These are phyloP conservation scores for Boletus pseudo-olivaceus DNA, from an alignment of 768 basidiomycete species.

Conservation along the genomic window DNA sequence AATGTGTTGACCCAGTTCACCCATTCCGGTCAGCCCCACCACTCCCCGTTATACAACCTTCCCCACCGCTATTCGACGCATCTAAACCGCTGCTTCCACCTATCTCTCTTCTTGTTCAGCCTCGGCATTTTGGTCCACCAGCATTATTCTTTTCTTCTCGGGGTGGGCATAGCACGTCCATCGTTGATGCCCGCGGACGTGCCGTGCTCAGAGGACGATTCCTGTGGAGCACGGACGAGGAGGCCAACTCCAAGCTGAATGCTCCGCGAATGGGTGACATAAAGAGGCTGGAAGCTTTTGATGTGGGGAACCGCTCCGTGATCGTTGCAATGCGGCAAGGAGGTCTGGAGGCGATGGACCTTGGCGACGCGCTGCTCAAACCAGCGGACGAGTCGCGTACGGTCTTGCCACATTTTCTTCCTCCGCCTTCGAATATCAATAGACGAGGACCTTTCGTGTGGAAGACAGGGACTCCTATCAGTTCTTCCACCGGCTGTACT, in stretches of 20 bases:
- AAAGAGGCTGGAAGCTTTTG: constrained; percentile 79
- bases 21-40: constrained; percentile 59
- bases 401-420: constrained; percentile 64
- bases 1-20: constrained; percentile 77
- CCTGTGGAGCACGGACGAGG: constrained; percentile 70
- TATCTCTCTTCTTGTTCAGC: constrained; percentile 74
- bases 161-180: constrained; percentile 85
- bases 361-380: constrained; percentile 72
- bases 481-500: constrained; percentile 38
- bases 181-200: constrained; percentile 81
- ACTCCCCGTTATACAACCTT: constrained; percentile 33
- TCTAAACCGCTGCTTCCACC: constrained; percentile 62
- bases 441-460: constrained; percentile 75
- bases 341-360: constrained; percentile 76
- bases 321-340: constrained; percentile 85
- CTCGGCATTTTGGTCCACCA: constrained; percentile 81
- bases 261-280: constrained; percentile 70
- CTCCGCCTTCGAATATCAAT: constrained; percentile 58
- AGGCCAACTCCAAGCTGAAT: constrained; percentile 35
- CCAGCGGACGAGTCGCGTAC: constrained; percentile 81
- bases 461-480: constrained; percentile 74
- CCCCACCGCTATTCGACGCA: constrained; percentile 30
- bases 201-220: constrained; percentile 81
- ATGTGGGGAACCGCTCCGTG: constrained; percentile 69
- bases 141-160: constrained; percentile 84